A percentile compares a stretch with the other conserved stretches of the same genome.
phyloP scores from a whole-genome alignment of 139 green algal genomes.

The Coelastrella sp. region DNA sequence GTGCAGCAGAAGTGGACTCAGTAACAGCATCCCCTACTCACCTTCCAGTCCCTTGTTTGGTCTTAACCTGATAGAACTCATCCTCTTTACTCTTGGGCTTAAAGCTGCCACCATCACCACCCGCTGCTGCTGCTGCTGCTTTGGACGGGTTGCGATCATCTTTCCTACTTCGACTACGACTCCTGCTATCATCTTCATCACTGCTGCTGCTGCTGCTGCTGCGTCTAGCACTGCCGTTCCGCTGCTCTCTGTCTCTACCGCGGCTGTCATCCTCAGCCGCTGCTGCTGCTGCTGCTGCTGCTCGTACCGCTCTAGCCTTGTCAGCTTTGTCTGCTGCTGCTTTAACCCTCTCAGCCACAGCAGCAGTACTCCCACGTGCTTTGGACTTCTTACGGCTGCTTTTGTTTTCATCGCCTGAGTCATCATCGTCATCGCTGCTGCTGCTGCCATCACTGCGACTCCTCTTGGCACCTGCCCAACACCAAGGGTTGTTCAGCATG shows the following conservation, averaged over 20 bases:
- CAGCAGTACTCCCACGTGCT: neutral
- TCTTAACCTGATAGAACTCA: constrained; percentile 41
- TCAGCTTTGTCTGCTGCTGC: constrained; percentile 38
- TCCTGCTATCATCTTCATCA: neutral
- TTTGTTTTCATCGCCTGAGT: neutral
- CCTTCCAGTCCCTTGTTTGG: constrained; percentile 41
- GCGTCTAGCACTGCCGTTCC: neutral
- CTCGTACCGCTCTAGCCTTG: neutral
- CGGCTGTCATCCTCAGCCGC: neutral
- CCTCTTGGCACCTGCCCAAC: neutral
- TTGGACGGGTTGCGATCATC: neutral
- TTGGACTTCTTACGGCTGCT: neutral
- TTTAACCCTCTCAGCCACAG: constrained; percentile 15
- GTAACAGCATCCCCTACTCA: too few relatives aligned
- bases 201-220: constrained; percentile 36
- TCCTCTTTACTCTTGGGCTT: constrained; percentile 41
- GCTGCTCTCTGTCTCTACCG: neutral
- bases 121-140: neutral
- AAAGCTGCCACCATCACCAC: neutral
- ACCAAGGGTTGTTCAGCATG: neutral
- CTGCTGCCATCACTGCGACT: neutral
- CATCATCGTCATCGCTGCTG: constrained; percentile 19
- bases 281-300: constrained; percentile 35
- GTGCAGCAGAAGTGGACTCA: neutral
- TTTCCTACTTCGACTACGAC: neutral